Evolutionary conservation across 441 rosid genomes (phyloP).

Genomic region (Cnidoscolus chayamansa): DNA sequence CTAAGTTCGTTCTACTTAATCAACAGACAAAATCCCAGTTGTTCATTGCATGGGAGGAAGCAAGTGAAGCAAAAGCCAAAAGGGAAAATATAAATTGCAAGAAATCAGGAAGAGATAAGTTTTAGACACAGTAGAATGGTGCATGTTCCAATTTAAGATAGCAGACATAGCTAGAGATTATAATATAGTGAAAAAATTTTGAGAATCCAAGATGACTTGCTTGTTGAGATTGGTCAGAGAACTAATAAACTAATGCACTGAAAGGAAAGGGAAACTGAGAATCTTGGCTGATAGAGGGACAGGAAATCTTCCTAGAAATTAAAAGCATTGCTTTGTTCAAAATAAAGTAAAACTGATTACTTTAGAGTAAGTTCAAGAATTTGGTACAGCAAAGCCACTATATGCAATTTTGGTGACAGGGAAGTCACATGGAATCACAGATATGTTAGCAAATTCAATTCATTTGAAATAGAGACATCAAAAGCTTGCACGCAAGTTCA

Average conservation of each 20-base stretch:
- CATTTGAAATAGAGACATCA: too few relatives aligned
- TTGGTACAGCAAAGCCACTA: constrained; percentile 1
- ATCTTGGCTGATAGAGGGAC: constrained; percentile 5
- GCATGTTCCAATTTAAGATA: background rate
- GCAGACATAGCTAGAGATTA: background rate
- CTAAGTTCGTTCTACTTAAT: too few relatives aligned
- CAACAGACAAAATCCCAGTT: too few relatives aligned
- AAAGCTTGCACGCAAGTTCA: too few relatives aligned
- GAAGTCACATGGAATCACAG: too few relatives aligned
- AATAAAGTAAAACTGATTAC: constrained; percentile 25
- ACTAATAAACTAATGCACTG: background rate
- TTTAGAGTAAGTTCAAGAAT: constrained; percentile 30
- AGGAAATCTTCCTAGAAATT: constrained; percentile 4
- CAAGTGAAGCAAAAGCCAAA: background rate
- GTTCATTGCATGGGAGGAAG: background rate
- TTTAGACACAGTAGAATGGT: too few relatives aligned
- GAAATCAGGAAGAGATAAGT: too few relatives aligned
- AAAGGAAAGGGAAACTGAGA: constrained; percentile 2
- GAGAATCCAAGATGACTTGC: constrained; percentile 45
- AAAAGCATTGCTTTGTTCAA: constrained; percentile 25
- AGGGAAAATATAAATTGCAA: background rate
- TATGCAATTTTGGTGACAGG: background rate
- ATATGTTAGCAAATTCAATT: too few relatives aligned
- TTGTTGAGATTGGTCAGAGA: constrained; percentile 26
- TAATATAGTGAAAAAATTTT: background rate